Conservation (phyloP, 148 eudicot species). For the Persicaria tinctoria region DNA sequence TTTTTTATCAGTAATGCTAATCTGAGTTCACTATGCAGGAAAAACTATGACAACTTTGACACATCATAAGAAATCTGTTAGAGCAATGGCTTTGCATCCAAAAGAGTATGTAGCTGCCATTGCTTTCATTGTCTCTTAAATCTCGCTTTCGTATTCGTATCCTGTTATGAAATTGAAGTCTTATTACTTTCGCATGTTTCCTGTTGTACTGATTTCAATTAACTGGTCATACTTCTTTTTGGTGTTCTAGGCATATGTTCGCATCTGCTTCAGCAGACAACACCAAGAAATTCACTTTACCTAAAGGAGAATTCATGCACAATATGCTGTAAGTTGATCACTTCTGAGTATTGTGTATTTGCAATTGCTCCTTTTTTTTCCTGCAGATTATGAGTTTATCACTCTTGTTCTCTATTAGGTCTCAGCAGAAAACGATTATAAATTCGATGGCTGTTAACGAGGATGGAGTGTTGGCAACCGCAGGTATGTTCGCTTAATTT, state of each 20-base stretch:
- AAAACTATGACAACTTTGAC: constrained; percentile 86
- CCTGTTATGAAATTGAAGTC: neutral
- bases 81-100: constrained; percentile 94
- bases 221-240: neutral
- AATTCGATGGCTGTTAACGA: constrained; percentile 92
- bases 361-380: neutral
- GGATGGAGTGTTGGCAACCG: constrained; percentile 90
- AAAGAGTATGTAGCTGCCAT: constrained; percentile 51
- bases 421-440: constrained; percentile 93
- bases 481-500: constrained; percentile 33
- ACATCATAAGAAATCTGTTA: constrained; percentile 90
- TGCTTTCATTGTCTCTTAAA: neutral
- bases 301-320: constrained; percentile 97
- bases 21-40: constrained; percentile 33
- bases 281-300: constrained; percentile 84
- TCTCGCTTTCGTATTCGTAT: neutral
- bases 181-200: neutral
- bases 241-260: constrained; percentile 66
- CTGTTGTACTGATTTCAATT: neutral
- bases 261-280: constrained; percentile 99
- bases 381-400: constrained; percentile 1
- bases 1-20: neutral
- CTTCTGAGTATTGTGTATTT: neutral
- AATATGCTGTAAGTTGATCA: constrained; percentile 87
- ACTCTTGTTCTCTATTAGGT: constrained; percentile 30